These are phyloP conservation scores for Hepatocystis sp. DNA, from an alignment of 169 alveolate species.

Conservation along the genomic window DNA sequence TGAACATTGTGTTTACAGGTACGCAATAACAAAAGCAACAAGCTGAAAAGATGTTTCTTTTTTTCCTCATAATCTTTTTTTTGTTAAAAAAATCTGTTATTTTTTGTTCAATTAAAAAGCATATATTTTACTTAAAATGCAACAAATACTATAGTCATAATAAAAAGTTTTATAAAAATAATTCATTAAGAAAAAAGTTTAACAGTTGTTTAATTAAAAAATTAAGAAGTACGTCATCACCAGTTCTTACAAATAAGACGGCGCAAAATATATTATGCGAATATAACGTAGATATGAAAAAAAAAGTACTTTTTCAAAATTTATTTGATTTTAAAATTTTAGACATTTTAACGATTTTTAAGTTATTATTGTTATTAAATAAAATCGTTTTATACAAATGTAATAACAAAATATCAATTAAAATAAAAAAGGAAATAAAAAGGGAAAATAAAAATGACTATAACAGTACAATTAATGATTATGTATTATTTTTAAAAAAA, in stretches of 20 bases:
- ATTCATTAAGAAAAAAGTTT: not conserved
- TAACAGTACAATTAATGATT: slow-evolving; percentile 20
- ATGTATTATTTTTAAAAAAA: slow-evolving; percentile 16
- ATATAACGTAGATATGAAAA: slow-evolving; percentile 37
- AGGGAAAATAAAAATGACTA: slow-evolving; percentile 1
- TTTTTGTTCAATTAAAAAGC: slow-evolving; percentile 35
- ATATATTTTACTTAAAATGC: slow-evolving; percentile 2
- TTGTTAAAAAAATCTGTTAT: slow-evolving; percentile 10
- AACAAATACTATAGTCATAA: slow-evolving; percentile 4
- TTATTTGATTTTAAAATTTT: slow-evolving; percentile 19
- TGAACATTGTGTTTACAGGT: not conserved
- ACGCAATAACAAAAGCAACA: slow-evolving; percentile 1
- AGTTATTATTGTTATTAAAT: slow-evolving; percentile 23
- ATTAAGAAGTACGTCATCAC: not conserved
- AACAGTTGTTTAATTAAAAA: not conserved
- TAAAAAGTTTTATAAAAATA: not conserved
- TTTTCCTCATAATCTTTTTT: slow-evolving; percentile 41
- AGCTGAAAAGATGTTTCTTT: slow-evolving; percentile 24
- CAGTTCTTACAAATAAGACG: not conserved
- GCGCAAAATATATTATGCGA: slow-evolving; percentile 6
- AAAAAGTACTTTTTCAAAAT: slow-evolving; percentile 31
- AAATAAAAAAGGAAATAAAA: slow-evolving; percentile 6
- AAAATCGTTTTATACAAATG: slow-evolving; percentile 20
- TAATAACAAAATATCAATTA: slow-evolving; percentile 32
- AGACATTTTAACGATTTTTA: slow-evolving; percentile 40